Evolutionary conservation across 169 alveolate genomes (phyloP), one percentile per base, ranked within the genome.

Genomic region (Eimeria necatrix): DNA sequence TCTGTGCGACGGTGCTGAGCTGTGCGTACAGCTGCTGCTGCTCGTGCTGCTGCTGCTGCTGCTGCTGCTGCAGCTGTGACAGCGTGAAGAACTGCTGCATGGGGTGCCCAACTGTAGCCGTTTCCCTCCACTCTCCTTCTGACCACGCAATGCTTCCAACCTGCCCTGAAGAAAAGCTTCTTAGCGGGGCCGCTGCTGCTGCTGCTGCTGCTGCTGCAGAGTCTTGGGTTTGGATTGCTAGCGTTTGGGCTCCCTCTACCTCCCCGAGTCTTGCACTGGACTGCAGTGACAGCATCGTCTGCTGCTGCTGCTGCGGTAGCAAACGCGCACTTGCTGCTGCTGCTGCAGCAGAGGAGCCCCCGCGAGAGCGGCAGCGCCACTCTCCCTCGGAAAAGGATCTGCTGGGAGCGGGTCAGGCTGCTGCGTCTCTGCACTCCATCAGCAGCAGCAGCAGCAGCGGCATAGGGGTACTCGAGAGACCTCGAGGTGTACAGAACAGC

Each of bases 361-460:
- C 48, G 46, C 8, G 46, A 3, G 83, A 8, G 51, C n/a, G 48
- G 52, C 83, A 71, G 83, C 83, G 83, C 83, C 83, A 71, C 7
- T 71, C 52, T 12, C 83, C 83, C 12, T 71, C 83, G 48, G 83
- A 71, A 26, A 18, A 71, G 7, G 48, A 24, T 4, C 53, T 26
- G 83, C 83, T 32, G 83, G 83, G 16, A 26, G 83, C 83, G 16
- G 83, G 83, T 22, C 51, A 71, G 46, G 83, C 83, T 71, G 52
- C 83, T 26, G 18, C n/a, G 68, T 56, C 68, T 56, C 0, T 32
- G 41, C 68, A 56, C 20, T 56, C 20, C 68, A 56, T 56, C 83
- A 71, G 83, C 83, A 71, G 83, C 83, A 71, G 48, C 83, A 71
- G 83, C 52, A 32, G 53, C 68, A 56, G 68, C 68, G 20, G 68